A percentile compares a stretch with the other conserved stretches of the same genome.
These are phyloP conservation scores for Pythium guiyangense DNA, from an alignment of 352 stramenopile genomes.

Conservation along the genomic window DNA sequence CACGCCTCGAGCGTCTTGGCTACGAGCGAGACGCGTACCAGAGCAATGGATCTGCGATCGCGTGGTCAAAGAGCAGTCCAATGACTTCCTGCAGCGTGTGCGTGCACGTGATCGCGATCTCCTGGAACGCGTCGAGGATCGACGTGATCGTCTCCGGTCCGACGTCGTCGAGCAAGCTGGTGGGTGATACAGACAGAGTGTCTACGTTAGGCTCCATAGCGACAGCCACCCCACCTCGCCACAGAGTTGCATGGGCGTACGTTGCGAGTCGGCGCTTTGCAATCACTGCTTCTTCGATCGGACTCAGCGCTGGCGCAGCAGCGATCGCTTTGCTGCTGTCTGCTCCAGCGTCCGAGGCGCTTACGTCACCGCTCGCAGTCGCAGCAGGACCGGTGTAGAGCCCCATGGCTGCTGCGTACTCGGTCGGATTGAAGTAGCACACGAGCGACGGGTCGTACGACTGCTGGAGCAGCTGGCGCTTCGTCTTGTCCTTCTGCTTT, in stretches of 20 bases:
- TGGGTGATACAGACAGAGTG: too few species aligned
- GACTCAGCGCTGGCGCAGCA: slow-evolving; percentile 28
- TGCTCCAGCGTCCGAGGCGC: not conserved
- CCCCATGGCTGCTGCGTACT: slow-evolving; percentile 63
- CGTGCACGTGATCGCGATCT: slow-evolving; percentile 62
- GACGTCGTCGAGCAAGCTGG: slow-evolving; percentile 61
- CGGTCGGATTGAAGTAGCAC: slow-evolving; percentile 75
- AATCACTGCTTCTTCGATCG: slow-evolving; percentile 57
- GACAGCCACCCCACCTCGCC: slow-evolving; percentile 1
- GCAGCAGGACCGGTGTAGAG: slow-evolving; percentile 41
- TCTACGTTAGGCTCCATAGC: not conserved
- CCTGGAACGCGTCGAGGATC: slow-evolving; percentile 51
- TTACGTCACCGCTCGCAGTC: not conserved
- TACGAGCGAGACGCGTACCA: slow-evolving; percentile 30
- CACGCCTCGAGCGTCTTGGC: not conserved
- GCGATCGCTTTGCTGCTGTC: slow-evolving; percentile 15
- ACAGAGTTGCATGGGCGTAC: slow-evolving; percentile 22
- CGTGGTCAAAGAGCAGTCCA: slow-evolving; percentile 60
- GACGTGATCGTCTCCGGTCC: slow-evolving; percentile 27
- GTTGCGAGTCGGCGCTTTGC: slow-evolving; percentile 45
- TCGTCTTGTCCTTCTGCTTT: slow-evolving; percentile 47
- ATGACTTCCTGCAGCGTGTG: slow-evolving; percentile 72
- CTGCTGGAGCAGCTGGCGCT: slow-evolving; percentile 30
- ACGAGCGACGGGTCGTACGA: slow-evolving; percentile 66
- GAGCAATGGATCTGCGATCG: slow-evolving; percentile 50